These are phyloP conservation scores for Kluyveromyces starmeri DNA, from an alignment of 805 yeast genomes.

Conservation along the genomic window DNA sequence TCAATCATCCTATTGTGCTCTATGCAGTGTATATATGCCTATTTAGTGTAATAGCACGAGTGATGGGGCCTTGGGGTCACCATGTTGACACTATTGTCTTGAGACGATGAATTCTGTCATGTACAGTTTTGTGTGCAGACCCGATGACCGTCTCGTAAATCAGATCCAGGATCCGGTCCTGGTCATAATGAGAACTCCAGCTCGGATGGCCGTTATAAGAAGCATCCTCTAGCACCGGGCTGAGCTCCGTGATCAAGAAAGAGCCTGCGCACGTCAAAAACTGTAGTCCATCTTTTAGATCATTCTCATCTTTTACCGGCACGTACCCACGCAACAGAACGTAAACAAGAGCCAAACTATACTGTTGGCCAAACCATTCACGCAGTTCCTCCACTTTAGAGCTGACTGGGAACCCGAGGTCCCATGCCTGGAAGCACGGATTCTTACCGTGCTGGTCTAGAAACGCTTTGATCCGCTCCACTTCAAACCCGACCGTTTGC, in stretches of 20 bases:
- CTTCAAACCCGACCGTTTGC: conserved; percentile 10
- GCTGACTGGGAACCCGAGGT: neutral
- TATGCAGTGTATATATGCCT: neutral
- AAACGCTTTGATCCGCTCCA: conserved; percentile 7
- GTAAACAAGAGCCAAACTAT: conserved; percentile 4
- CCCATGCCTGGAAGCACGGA: neutral
- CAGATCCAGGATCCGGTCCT: conserved; percentile 3
- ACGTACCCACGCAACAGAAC: conserved; percentile 13
- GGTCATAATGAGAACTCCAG: conserved; percentile 18
- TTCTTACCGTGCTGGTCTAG: neutral
- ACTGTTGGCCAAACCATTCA: conserved; percentile 1
- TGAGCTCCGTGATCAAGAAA: conserved; percentile 9
- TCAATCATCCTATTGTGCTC: no score
- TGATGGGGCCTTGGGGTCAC: no score
- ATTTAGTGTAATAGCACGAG: no score
- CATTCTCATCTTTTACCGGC: conserved; percentile 2
- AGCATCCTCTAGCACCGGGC: conserved; percentile 6
- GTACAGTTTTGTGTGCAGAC: neutral
- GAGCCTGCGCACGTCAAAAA: conserved; percentile 13
- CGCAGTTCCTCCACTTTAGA: neutral
- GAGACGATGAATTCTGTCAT: neutral
- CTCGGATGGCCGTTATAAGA: conserved; percentile 12
- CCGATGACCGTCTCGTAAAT: conserved; percentile 1
- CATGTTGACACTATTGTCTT: neutral
- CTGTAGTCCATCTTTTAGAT: neutral